phyloP scores from a whole-genome alignment of 164 flowering plant genomes.

The Liquidambar formosana region DNA sequence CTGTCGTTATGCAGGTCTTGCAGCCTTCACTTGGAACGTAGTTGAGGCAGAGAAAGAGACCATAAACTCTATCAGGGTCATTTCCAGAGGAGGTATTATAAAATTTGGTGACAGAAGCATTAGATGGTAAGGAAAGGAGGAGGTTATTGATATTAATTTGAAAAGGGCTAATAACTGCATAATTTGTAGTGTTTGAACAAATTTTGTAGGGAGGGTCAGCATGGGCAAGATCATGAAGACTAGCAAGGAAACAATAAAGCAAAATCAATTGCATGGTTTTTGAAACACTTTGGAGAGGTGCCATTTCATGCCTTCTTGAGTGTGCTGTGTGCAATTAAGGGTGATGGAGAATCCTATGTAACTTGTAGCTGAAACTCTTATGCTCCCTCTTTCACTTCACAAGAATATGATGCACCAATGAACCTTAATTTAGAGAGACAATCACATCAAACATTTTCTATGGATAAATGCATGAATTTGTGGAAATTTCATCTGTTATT shows the following conservation, averaged over 20 bases:
- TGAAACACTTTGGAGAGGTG: background rate
- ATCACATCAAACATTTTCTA: too few relatives aligned
- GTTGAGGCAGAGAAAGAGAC: constrained; percentile 31
- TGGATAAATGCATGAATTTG: too few relatives aligned
- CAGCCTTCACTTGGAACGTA: constrained; percentile 10
- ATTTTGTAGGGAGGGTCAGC: constrained; percentile 13
- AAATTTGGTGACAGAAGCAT: constrained; percentile 20
- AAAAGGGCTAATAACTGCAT: background rate
- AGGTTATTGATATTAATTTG: constrained; percentile 18
- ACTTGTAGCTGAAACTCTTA: too few relatives aligned
- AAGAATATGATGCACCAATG: too few relatives aligned
- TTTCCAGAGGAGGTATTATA: constrained; percentile 18
- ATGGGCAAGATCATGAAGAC: background rate
- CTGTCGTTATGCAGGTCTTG: constrained; percentile 15
- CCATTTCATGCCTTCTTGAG: background rate
- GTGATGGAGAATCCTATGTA: too few relatives aligned
- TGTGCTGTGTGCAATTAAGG: too few relatives aligned
- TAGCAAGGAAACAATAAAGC: background rate
- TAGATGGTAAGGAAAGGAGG: constrained; percentile 12
- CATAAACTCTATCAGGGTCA: constrained; percentile 24
- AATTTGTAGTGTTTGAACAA: constrained; percentile 6
- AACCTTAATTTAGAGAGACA: too few relatives aligned
- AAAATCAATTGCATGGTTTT: background rate
- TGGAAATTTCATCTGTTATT: too few relatives aligned
- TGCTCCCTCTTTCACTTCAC: too few relatives aligned